phyloP scores from a whole-genome alignment of 139 green algal species.

The Tetraselmis chui region DNA sequence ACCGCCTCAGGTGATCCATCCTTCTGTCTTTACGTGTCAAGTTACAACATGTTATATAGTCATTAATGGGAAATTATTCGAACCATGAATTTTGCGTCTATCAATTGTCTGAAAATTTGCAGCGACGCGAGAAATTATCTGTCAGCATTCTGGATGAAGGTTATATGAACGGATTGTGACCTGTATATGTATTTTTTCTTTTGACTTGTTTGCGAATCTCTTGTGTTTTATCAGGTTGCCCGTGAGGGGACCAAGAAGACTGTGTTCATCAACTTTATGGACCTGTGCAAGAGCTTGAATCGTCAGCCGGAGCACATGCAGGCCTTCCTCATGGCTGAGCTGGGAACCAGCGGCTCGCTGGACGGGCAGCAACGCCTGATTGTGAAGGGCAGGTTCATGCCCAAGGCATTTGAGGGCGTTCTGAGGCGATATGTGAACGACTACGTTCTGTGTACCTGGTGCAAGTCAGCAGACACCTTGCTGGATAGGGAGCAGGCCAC shows the following conservation, averaged over 20 bases:
- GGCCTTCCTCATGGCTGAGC: slow-evolving; percentile 88
- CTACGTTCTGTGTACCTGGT: slow-evolving; percentile 96
- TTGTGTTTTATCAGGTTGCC: slow-evolving; percentile 75
- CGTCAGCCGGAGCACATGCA: slow-evolving; percentile 71
- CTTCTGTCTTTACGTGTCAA: neutral
- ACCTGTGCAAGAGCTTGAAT: slow-evolving; percentile 92
- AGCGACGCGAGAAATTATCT: neutral
- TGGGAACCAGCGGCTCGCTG: slow-evolving; percentile 81
- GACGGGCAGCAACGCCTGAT: slow-evolving; percentile 93
- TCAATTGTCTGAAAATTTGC: too few species aligned
- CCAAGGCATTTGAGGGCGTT: slow-evolving; percentile 96
- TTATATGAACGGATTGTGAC: too few species aligned
- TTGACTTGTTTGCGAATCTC: neutral
- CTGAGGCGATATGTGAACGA: slow-evolving; percentile 95
- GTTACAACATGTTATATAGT: too few species aligned
- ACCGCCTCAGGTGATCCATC: slow-evolving; percentile 67
- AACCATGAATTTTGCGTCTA: too few species aligned
- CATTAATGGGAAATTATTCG: too few species aligned
- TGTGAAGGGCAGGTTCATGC: slow-evolving; percentile 94
- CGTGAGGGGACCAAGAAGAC: slow-evolving; percentile 99
- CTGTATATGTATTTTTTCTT: neutral
- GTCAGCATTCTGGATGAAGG: neutral
- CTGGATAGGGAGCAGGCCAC: slow-evolving; percentile 81
- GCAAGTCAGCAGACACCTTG: slow-evolving; percentile 94
- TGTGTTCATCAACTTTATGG: slow-evolving; percentile 99